Conservation (phyloP, 2,329 filamentous ascomycete genomes). For the Ceratocystis diversiconidia region DNA sequence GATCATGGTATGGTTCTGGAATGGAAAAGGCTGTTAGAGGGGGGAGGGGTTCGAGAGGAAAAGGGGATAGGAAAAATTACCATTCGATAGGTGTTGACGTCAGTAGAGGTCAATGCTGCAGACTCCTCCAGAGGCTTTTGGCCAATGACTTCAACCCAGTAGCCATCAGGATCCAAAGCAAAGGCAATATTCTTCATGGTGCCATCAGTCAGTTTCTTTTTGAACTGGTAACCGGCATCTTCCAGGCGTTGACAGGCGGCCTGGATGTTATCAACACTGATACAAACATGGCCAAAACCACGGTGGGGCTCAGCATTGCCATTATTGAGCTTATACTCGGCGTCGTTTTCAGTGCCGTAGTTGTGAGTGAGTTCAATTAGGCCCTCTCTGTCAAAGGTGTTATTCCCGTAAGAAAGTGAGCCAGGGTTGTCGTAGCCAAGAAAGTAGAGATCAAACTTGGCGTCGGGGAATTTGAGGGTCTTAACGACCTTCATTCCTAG, state of each 20-base stretch:
- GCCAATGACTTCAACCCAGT: constrained; percentile 74
- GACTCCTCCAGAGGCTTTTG: constrained; percentile 59
- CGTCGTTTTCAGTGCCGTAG: constrained; percentile 80
- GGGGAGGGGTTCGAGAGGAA: background rate
- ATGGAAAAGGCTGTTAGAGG: constrained; percentile 23
- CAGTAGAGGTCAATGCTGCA: constrained; percentile 56
- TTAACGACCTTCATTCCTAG: constrained; percentile 76
- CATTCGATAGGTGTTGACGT: constrained; percentile 61
- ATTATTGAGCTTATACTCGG: constrained; percentile 66
- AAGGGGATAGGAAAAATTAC: constrained; percentile 23
- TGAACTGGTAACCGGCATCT: constrained; percentile 80
- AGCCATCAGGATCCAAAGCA: constrained; percentile 72
- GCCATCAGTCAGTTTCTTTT: constrained; percentile 87
- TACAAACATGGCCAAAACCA: constrained; percentile 74
- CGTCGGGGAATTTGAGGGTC: constrained; percentile 68
- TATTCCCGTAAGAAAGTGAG: constrained; percentile 58
- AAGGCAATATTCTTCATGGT: constrained; percentile 83
- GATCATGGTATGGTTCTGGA: constrained; percentile 80
- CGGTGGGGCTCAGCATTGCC: constrained; percentile 82
- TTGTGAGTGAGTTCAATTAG: constrained; percentile 74
- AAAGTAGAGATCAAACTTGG: constrained; percentile 93
- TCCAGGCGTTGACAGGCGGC: constrained; percentile 80
- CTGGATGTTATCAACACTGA: constrained; percentile 72
- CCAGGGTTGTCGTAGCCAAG: constrained; percentile 70
- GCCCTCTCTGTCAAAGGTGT: constrained; percentile 68